Evolutionary conservation across 108 stramenopile species (phyloP), one percentile per base, ranked within the genome.

Genomic region (Pseudonitzschia pungens): DNA sequence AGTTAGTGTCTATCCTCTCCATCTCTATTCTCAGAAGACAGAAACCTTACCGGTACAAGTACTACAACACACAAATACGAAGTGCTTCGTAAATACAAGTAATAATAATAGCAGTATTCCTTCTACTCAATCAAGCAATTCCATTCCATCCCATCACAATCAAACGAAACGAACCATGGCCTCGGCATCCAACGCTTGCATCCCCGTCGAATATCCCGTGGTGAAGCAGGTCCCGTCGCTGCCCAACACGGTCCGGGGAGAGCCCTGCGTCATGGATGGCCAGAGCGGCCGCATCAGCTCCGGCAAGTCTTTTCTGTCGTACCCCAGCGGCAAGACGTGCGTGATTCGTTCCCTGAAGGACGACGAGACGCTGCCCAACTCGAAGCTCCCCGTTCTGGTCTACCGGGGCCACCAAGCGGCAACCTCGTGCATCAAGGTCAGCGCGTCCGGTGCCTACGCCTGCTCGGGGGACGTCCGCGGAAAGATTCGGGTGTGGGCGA

Each of bases 381-480:
- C 73, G 29, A 60, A 77, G 53, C 40, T 29, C 14, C 70, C 79
- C 24, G 48, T 77, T 52, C 91, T 97, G 72, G 88, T 96, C 22
- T 99, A 99, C 74, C 90, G 98, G 18, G 96, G 96, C 27, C 98
- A 99, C 77, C 82, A 82, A 42, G 77, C 68, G 64, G 83, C 88
- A 9, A 81, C 75, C 4, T 90, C 95, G 10, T 73, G 77, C 32
- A 83, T 80, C 48, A 79, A 77, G 65, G 89, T 99, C 64, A 81
- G 84, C 32, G 93, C 96, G 5, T 86, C 87, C 12, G 98, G 98
- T 4, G 87, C 83, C 62, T 99, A 94, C 76, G 88, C 97, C 18
- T 92, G 96, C 40, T 89, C 87, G 2, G 97, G 83, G 22, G 98
- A 97, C 68, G 65, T 58, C 14, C 73, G 88, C 1, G 98, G 98